Conservation (phyloP, 306 rosid genomes). For the Gastrolobium villosum region DNA sequence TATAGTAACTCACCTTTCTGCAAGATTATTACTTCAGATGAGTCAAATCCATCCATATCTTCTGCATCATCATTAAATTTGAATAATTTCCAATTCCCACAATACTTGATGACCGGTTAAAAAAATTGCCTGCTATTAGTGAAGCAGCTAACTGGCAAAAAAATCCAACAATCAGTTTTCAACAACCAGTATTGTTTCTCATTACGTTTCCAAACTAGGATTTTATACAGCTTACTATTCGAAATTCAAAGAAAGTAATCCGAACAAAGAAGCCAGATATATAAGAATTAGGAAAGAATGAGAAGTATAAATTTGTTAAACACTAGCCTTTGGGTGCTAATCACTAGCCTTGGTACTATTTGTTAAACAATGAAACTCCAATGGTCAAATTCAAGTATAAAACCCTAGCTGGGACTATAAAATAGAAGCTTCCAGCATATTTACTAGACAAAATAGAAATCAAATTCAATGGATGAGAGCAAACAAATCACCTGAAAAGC, state of each 20-base stretch:
- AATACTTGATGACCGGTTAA: constrained; percentile 74
- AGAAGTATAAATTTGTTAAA: too few relatives aligned
- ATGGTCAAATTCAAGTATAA: too few relatives aligned
- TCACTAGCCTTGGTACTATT: too few relatives aligned
- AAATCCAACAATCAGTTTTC: constrained; percentile 36
- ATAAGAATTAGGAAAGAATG: too few relatives aligned
- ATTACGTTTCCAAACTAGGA: too few relatives aligned
- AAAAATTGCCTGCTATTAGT: constrained; percentile 78
- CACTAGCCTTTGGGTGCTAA: too few relatives aligned
- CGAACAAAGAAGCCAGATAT: too few relatives aligned
- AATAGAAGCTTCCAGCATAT: neutral
- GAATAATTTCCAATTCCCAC: constrained; percentile 85
- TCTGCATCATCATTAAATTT: constrained; percentile 70
- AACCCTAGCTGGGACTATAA: neutral
- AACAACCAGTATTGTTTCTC: too few relatives aligned
- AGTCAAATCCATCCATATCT: constrained; percentile 91
- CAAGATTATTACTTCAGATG: constrained; percentile 87
- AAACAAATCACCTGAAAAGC: neutral
- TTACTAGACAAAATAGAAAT: neutral
- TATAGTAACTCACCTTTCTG: constrained; percentile 68
- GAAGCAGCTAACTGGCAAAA: constrained; percentile 83
- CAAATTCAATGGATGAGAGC: neutral
- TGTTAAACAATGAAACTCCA: too few relatives aligned
- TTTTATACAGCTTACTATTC: too few relatives aligned
- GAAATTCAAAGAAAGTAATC: too few relatives aligned